phyloP scores from a whole-genome alignment of 192 early-diverging fungal genomes.

The Podila horticola region DNA sequence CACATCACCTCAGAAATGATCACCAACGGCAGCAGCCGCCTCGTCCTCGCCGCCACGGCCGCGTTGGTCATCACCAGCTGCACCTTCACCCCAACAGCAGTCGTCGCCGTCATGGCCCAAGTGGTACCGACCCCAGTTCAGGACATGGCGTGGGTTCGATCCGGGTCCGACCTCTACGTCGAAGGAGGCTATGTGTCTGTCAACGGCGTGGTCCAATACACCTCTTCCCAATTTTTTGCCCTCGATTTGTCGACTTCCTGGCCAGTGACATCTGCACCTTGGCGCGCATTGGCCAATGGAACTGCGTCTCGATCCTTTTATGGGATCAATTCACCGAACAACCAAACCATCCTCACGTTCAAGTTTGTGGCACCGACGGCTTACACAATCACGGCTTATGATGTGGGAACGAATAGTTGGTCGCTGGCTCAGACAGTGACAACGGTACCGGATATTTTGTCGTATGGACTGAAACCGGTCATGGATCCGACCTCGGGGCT shows the following conservation, averaged over 20 bases:
- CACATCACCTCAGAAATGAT: background rate
- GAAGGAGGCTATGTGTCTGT: constrained; percentile 12
- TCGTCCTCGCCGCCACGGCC: background rate
- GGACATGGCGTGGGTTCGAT: constrained; percentile 5
- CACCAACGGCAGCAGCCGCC: background rate
- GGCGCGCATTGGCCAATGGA: constrained; percentile 5
- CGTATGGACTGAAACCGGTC: constrained; percentile 1
- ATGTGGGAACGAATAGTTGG: background rate
- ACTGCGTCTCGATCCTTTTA: background rate
- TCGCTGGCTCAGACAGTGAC: background rate
- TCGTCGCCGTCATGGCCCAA: constrained; percentile 1
- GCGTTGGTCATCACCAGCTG: constrained; percentile 4
- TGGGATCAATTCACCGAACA: background rate
- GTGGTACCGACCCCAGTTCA: constrained; percentile 9
- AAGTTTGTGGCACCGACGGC: background rate
- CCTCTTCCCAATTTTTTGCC: background rate
- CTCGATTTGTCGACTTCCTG: constrained; percentile 11
- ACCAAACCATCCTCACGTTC: constrained; percentile 11
- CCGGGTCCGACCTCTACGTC: constrained; percentile 2
- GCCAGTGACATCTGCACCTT: constrained; percentile 4
- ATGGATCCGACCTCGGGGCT: constrained; percentile 12
- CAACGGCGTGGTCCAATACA: background rate
- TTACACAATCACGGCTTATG: background rate
- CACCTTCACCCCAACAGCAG: constrained; percentile 2
- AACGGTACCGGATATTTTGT: background rate